Evolutionary conservation across 164 flowering plant species (phyloP).

Genomic region (Nelumbo lutea): DNA sequence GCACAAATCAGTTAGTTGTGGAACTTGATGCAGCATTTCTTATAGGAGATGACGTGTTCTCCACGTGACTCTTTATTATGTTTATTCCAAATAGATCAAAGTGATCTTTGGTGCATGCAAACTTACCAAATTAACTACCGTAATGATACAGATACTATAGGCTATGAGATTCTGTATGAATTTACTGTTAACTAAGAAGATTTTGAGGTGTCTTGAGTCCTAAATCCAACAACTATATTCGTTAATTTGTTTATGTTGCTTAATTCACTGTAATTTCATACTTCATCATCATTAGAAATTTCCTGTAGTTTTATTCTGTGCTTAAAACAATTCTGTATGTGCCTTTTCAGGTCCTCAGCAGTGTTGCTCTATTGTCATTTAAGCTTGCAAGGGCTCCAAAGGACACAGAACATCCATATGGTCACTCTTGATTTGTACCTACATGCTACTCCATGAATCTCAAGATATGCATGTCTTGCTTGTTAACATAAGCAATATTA

Average conservation of each 20-base stretch:
- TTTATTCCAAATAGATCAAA: too few species aligned
- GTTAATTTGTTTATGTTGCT: background rate
- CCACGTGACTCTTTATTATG: too few species aligned
- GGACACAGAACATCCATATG: constrained; percentile 99
- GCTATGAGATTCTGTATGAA: too few species aligned
- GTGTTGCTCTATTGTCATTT: constrained; percentile 78
- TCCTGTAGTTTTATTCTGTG: background rate
- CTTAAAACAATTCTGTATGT: constrained; percentile 4
- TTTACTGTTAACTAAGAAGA: too few species aligned
- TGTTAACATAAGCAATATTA: background rate
- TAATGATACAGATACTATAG: too few species aligned
- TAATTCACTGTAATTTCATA: background rate
- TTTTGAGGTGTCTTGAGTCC: too few species aligned
- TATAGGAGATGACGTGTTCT: too few species aligned
- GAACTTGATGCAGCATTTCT: too few species aligned
- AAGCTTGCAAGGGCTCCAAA: constrained; percentile 81
- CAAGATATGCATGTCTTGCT: constrained; percentile 15
- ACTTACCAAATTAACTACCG: too few species aligned
- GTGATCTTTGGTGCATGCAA: too few species aligned
- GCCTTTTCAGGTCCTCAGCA: constrained; percentile 80
- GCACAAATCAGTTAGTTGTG: too few species aligned
- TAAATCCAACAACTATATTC: background rate
- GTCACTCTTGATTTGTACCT: constrained; percentile 62
- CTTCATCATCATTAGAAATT: background rate
- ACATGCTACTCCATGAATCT: constrained; percentile 31